Percentiles rank a stretch among this genome's conserved stretches.
These are phyloP conservation scores for Cornus suecica DNA, from an alignment of 148 eudicot genomes.

Conservation along the genomic window DNA sequence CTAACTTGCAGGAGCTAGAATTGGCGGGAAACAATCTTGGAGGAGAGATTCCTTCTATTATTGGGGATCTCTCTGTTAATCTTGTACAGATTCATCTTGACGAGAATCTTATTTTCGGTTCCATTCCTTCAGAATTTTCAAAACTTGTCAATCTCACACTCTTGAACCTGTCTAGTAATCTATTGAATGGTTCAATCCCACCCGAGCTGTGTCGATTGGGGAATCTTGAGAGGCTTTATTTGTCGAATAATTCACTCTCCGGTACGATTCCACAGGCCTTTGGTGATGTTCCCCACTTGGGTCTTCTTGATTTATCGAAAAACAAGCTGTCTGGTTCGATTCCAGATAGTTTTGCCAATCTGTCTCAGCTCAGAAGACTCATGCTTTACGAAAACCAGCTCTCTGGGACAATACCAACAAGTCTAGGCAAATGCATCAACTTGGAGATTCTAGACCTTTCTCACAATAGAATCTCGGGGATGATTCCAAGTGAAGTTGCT, in stretches of 20 bases:
- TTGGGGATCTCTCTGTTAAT: conserved; percentile 52
- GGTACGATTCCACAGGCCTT: conserved; percentile 58
- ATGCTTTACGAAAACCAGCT: conserved; percentile 61
- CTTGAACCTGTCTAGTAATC: conserved; percentile 67
- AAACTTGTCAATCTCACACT: conserved; percentile 69
- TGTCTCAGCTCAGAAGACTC: conserved; percentile 59
- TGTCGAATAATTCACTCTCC: conserved; percentile 59
- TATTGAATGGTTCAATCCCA: conserved; percentile 64
- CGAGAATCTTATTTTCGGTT: conserved; percentile 57
- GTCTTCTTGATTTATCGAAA: conserved; percentile 68
- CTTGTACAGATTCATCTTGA: conserved; percentile 73
- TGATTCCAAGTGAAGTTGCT: conserved; percentile 61
- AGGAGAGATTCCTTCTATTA: conserved; percentile 50
- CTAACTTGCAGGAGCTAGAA: conserved; percentile 77
- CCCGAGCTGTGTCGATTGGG: conserved; percentile 39
- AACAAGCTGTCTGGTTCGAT: conserved; percentile 66
- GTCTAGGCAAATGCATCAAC: conserved; percentile 68
- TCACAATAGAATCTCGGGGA: conserved; percentile 57
- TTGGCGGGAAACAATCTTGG: conserved; percentile 66
- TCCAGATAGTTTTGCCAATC: conserved; percentile 64
- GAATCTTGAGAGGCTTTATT: conserved; percentile 65
- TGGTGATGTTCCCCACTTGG: conserved; percentile 66
- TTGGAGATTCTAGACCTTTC: conserved; percentile 84
- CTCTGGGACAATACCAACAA: conserved; percentile 63
- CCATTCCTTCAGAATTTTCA: conserved; percentile 67